These are phyloP conservation scores for Lumnitzera littorea DNA, from an alignment of 345 rosid genomes.

Conservation along the genomic window DNA sequence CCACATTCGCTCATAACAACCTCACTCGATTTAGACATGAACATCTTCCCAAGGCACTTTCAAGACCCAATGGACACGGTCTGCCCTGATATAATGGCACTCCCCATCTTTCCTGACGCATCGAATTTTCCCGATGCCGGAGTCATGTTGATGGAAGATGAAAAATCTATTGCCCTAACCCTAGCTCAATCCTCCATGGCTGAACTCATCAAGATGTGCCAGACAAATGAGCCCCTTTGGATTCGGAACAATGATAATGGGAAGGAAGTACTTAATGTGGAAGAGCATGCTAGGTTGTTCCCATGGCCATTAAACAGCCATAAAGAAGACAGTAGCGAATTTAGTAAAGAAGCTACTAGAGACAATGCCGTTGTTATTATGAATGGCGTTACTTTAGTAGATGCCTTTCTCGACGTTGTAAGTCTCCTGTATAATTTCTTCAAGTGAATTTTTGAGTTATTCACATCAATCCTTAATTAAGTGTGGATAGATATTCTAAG, in stretches of 20 bases:
- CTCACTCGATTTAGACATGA: conserved; percentile 76
- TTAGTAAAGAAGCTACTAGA: conserved; percentile 66
- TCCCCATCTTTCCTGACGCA: conserved; percentile 35
- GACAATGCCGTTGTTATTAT: conserved; percentile 72
- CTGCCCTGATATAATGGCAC: conserved; percentile 40
- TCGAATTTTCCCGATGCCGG: conserved; percentile 23
- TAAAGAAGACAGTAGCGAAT: conserved; percentile 30
- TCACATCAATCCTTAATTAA: too few relatives aligned
- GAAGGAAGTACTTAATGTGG: conserved; percentile 42
- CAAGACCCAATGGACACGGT: conserved; percentile 25
- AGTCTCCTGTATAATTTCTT: conserved; percentile 7
- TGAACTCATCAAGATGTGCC: conserved; percentile 68
- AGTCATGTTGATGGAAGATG: conserved; percentile 53
- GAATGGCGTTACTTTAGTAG: conserved; percentile 80
- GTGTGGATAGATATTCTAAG: too few relatives aligned
- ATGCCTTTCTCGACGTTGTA: conserved; percentile 78
- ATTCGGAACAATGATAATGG: conserved; percentile 24
- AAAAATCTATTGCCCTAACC: conserved; percentile 60
- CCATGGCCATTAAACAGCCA: conserved; percentile 46
- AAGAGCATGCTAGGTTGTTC: conserved; percentile 60
- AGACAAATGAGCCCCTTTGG: conserved; percentile 64
- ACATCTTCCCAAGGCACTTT: conserved; percentile 37
- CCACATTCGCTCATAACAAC: conserved; percentile 31
- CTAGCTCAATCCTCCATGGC: conserved; percentile 58
- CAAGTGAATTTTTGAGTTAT: too few relatives aligned